Evolutionary conservation across 2,329 filamentous ascomycete genomes (phyloP), one percentile per base, ranked within the genome.

Genomic region (Sporothrix schenckii): DNA sequence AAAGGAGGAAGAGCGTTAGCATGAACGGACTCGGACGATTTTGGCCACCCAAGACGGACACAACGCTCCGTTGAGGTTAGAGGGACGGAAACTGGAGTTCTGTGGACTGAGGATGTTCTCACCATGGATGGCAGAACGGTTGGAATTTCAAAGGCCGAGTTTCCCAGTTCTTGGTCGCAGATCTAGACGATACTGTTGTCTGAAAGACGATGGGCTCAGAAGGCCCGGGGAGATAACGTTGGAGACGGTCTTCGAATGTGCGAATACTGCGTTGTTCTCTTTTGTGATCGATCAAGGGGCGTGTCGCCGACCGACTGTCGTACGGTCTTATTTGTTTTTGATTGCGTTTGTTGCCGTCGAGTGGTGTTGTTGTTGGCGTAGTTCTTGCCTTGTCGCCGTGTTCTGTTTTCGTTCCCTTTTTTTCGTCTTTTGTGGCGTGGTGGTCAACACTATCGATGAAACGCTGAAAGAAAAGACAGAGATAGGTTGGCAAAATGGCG

Each of bases 1-100:
- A 41, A 63, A 47, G 74, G 75, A 71, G 73, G 41, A 19, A 24
- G 14, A 34, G 34, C 34, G 79, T 84, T 78, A 84, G 82, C 80
- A 79, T 80, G 74, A 77, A 78, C 77, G 24, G 39, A 69, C 72
- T 74, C 72, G 73, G 72, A 76, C 73, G 74, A 47, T 19, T 56
- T 16, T 67, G 10, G 34, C 39, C 30, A n/a, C 47, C 63, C 24
- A 34, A 53, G 24, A 66, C 34, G 56, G 34, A 66, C 14, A 49
- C n/a, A 11, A 24, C 21, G 6, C 34, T 44, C 56, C 56, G 34
- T 6, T 6, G 27, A 34, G 16, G 14, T 16, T 16, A 16, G 24
- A 39, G 41, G 56, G 44, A 24, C 4, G 39, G 34, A 16, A 34
- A 34, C 34, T 5, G 11, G 14, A 4, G 34, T 61, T 19, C 14